phyloP scores from a whole-genome alignment of 495 filamentous ascomycete genomes.

The Trichoderma parareesei region DNA sequence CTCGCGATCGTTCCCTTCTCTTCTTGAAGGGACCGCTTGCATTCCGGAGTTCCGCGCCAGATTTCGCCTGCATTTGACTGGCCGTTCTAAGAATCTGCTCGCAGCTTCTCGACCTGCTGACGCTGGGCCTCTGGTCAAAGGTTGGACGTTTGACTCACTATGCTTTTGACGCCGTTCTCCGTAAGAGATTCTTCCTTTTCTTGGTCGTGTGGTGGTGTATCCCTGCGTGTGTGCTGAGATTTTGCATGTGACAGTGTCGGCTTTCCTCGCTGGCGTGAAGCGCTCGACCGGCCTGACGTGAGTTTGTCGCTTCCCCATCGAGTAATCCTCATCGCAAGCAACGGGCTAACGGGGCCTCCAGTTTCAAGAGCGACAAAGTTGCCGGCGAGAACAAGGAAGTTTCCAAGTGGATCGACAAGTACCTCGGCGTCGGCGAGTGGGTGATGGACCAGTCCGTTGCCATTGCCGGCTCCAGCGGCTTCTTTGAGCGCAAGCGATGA shows the following conservation, averaged over 20 bases:
- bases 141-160: slow-evolving; percentile 88
- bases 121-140: slow-evolving; percentile 58
- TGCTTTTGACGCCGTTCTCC: slow-evolving; percentile 89
- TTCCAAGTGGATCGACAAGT: slow-evolving; percentile 87
- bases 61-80: slow-evolving; percentile 5
- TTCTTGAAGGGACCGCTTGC: not conserved
- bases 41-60: not conserved
- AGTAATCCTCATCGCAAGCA: slow-evolving; percentile 11
- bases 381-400: slow-evolving; percentile 72
- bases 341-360: slow-evolving; percentile 25
- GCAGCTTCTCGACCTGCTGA: slow-evolving; percentile 55
- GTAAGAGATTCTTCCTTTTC: slow-evolving; percentile 40
- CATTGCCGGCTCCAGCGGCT: slow-evolving; percentile 75
- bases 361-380: slow-evolving; percentile 79
- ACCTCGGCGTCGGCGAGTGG: slow-evolving; percentile 93
- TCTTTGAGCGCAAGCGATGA: slow-evolving; percentile 83
- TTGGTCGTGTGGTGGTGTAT: not conserved
- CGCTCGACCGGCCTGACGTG: slow-evolving; percentile 97
- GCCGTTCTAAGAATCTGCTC: slow-evolving; percentile 22
- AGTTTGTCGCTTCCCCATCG: slow-evolving; percentile 29
- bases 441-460: slow-evolving; percentile 96
- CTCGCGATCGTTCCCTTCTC: not conserved
- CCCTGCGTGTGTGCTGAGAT: slow-evolving; percentile 1
- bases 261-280: slow-evolving; percentile 92
- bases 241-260: slow-evolving; percentile 57